Conservation (phyloP, 2,329 filamentous ascomycete species). For the Nemania bipapillata region DNA sequence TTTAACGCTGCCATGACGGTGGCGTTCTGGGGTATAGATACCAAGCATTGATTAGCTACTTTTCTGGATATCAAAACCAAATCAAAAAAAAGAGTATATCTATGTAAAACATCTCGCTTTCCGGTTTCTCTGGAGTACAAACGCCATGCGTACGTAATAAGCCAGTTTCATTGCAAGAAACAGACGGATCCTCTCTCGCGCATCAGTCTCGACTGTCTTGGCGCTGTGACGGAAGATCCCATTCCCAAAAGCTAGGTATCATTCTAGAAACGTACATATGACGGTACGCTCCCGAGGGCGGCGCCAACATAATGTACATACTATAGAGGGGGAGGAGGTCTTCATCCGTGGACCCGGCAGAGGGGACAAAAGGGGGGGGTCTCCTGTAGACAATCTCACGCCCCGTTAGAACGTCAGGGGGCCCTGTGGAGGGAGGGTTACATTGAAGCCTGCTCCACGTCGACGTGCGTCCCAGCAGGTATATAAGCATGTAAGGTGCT, state of each 20-base stretch:
- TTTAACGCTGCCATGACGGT: slow-evolving; percentile 16
- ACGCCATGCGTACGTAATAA: no score
- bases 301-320: neutral
- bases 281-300: neutral
- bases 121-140: no score
- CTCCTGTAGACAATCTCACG: neutral
- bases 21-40: slow-evolving; percentile 28
- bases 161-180: neutral
- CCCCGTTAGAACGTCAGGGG: neutral
- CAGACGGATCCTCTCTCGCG: neutral
- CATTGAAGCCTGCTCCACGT: slow-evolving; percentile 14
- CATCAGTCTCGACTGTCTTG: slow-evolving; percentile 7
- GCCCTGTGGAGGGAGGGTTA: slow-evolving; percentile 12
- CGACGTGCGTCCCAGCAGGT: slow-evolving; percentile 14
- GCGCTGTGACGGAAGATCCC: slow-evolving; percentile 2
- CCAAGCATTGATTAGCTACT: slow-evolving; percentile 14
- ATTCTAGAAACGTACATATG: slow-evolving; percentile 16
- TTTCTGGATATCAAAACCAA: no score
- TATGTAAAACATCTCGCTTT: no score
- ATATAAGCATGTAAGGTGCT: slow-evolving; percentile 9
- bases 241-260: neutral
- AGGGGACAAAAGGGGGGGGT: neutral
- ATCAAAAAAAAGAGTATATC: no score
- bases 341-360: slow-evolving; percentile 4
- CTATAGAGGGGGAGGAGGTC: neutral